phyloP scores from a whole-genome alignment of 331 rosid species.

The Erythrophleum ivorense region DNA sequence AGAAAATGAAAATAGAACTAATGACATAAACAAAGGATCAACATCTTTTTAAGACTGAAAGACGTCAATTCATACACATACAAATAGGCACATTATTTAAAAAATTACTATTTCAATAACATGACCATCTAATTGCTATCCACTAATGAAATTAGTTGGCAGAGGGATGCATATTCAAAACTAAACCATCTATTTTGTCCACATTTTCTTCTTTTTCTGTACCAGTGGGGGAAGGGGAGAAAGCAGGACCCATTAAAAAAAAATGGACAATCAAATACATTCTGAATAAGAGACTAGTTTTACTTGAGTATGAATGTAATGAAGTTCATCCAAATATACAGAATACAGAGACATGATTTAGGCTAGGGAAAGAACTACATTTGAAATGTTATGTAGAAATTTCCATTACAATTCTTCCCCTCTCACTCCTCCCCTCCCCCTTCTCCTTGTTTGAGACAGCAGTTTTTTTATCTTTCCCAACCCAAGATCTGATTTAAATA shows the following conservation, averaged over 20 bases:
- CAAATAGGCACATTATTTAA: slow-evolving; percentile 19
- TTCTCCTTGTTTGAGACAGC: neutral
- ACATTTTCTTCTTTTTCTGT: neutral
- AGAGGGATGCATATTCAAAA: neutral
- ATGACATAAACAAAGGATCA: slow-evolving; percentile 15
- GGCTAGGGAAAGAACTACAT: neutral
- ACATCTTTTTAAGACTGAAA: slow-evolving; percentile 29
- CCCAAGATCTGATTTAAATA: neutral
- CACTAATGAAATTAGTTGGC: neutral
- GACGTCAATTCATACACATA: neutral
- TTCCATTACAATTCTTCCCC: neutral
- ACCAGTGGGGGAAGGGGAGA: neutral
- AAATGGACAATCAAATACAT: neutral
- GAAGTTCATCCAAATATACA: neutral
- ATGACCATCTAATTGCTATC: neutral
- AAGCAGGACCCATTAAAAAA: neutral
- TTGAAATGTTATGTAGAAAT: neutral
- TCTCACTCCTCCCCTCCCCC: neutral
- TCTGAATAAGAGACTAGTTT: neutral
- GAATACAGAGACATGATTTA: neutral
- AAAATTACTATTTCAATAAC: slow-evolving; percentile 14
- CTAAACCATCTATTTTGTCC: neutral
- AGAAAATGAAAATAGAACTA: slow-evolving; percentile 12
- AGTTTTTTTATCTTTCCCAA: neutral
- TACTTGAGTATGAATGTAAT: neutral